Evolutionary conservation across 352 stramenopile species (phyloP).

Genomic region (Phytophthora sp.): DNA sequence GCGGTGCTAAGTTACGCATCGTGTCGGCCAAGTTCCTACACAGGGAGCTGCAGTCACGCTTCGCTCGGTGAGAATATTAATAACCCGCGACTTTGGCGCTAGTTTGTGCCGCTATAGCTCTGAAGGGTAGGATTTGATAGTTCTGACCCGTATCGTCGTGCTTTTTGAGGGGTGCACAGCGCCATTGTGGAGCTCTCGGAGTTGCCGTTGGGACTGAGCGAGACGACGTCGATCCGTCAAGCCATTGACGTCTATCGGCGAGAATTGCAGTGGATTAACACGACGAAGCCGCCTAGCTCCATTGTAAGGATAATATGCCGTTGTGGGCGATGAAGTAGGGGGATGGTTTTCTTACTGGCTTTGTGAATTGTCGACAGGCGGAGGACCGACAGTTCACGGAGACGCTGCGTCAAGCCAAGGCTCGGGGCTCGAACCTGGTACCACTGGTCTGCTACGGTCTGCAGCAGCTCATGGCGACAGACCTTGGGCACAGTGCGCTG

Average conservation of each 20-base stretch:
- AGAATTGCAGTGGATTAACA: constrained; percentile 56
- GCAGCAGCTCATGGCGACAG: constrained; percentile 67
- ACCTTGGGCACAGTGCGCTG: constrained; percentile 66
- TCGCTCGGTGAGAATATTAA: constrained; percentile 48
- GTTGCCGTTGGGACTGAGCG: constrained; percentile 67
- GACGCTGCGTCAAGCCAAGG: constrained; percentile 57
- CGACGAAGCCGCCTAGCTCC: constrained; percentile 47
- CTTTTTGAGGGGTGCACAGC: constrained; percentile 12
- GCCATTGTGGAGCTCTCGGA: constrained; percentile 80
- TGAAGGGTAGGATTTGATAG: not conserved
- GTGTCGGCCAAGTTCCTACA: constrained; percentile 75
- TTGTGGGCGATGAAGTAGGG: too few relatives aligned
- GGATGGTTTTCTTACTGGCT: too few relatives aligned
- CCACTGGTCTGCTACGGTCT: constrained; percentile 80
- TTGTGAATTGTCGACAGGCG: too few relatives aligned
- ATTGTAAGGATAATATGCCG: constrained; percentile 28
- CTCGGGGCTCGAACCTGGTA: constrained; percentile 72
- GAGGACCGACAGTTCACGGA: constrained; percentile 76
- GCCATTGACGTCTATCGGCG: constrained; percentile 71
- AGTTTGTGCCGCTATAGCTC: not conserved
- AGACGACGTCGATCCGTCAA: constrained; percentile 65
- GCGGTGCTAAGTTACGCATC: constrained; percentile 62
- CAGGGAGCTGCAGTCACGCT: constrained; percentile 80
- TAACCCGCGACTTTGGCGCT: not conserved
- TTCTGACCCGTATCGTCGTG: constrained; percentile 4